Evolutionary conservation across 2,329 filamentous ascomycete species (phyloP), one percentile per base, ranked within the genome.

Genomic region (Davidsoniella neocaledoniae): DNA sequence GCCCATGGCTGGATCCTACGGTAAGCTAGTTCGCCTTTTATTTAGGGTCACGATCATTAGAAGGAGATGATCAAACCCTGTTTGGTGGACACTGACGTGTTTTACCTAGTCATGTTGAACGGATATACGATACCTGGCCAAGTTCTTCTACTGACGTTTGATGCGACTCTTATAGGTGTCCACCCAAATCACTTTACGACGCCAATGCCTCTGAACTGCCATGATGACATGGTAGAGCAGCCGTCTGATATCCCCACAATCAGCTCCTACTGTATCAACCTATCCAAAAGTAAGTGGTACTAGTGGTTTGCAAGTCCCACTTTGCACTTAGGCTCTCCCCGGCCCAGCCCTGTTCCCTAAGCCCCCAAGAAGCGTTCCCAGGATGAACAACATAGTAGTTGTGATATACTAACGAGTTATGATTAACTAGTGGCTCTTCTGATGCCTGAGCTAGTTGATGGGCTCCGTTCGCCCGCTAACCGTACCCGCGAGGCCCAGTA

Each of bases 1-100:
- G 26, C 51, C 51, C n/a, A 53, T 53, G 51, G 51, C 51, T 10
- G 51, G 51, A 19, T 49, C 46, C 12, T 53, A 53, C 43, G 46
- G 46, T 48, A 48, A 9, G 46, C 42, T 19, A 10, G 23, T 12
- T 37, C 17, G 26, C 8, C n/a, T 10, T 16, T 8, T 17, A 10
- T 5, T 26, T 6, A 33, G 5, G 8, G 26, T 33, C 7, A 33
- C 7, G 26, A 12, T 10, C 10, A 33, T 10, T 6, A 33, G 10
- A 12, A 33, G 26, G 7, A 33, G 26, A 33, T 33, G 26, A 21
- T 21, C 3, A 21, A 21, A 21, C 21, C 21, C 21, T 3, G 21
- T 21, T 21, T 21, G 21, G 21, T 21, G 21, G 4, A 21, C 21
- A 21, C 21, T 21, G 21, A 21, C 26, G 26, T 1, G 5, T 3